A percentile compares a stretch with the other conserved stretches of the same genome.
Conservation (phyloP, 2,329 filamentous ascomycete species). For the Zalaria sp. region DNA sequence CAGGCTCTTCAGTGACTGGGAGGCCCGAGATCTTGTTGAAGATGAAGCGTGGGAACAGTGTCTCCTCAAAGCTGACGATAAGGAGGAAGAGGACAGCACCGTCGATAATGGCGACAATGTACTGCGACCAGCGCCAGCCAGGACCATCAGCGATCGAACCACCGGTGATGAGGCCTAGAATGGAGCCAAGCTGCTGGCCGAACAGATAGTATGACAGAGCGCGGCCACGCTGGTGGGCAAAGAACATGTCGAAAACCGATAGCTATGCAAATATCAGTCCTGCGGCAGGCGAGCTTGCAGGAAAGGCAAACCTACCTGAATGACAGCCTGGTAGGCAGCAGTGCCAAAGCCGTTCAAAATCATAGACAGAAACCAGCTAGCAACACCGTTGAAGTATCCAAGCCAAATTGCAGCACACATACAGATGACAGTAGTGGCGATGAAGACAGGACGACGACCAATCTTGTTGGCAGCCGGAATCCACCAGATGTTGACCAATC, state of each 20-base stretch:
- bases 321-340: slow-evolving; percentile 23
- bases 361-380: slow-evolving; percentile 18
- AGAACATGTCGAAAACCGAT: slow-evolving; percentile 27
- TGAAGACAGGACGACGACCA: slow-evolving; percentile 25
- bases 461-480: slow-evolving; percentile 22
- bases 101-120: slow-evolving; percentile 19
- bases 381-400: slow-evolving; percentile 13
- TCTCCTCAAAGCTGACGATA: slow-evolving; percentile 20
- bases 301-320: slow-evolving; percentile 10
- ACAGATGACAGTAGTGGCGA: slow-evolving; percentile 20
- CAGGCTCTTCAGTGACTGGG: background rate
- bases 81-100: slow-evolving; percentile 8
- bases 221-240: slow-evolving; percentile 22
- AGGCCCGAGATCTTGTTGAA: slow-evolving; percentile 8
- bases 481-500: slow-evolving; percentile 28
- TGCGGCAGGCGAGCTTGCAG: too few species aligned
- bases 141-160: slow-evolving; percentile 21
- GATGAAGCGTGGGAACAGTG: slow-evolving; percentile 20
- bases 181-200: slow-evolving; percentile 25
- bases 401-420: slow-evolving; percentile 19
- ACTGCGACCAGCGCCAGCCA: slow-evolving; percentile 21
- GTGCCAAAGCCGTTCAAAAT: slow-evolving; percentile 21
- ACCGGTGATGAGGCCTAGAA: slow-evolving; percentile 23
- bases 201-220: slow-evolving; percentile 25
- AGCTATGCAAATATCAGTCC: slow-evolving; percentile 6